Base-by-base conservation (phyloP, 768 basidiomycete species). In the Trametopsis cervina region DNA sequence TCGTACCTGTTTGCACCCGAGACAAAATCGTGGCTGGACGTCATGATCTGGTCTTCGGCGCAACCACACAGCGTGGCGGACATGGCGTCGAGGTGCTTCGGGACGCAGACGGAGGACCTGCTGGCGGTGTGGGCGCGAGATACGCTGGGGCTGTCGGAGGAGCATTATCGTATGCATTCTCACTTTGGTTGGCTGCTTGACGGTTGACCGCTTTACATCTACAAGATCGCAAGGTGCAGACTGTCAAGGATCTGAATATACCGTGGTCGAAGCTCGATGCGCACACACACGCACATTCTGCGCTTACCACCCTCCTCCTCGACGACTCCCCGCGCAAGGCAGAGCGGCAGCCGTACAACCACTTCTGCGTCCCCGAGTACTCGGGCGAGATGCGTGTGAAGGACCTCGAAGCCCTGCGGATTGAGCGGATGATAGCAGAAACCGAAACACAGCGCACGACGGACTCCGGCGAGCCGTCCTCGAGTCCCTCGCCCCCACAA, bases 41-140 rank as follows among this genome's bases (percentile, higher is more conserved):
- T 84, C 3, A 91, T 91, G 85, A 76, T 93, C 3, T 93, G 89
- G 89, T 87, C 84, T 58, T 87, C 84, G 2, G 89, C 89, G 3
- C 86, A 89, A 58, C 86, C 88, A 1, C 81, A 82, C 42, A 88
- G 78, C 59, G 89, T 89, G 7, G 63, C 66, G 0, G 80, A 83
- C 55, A 91, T 92, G 89, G 83, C 86, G 0, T 61, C 75, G 18
- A 70, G 68, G 27, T 72, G 74, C 26, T 89, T 90, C 59, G 77
- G 71, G 10, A 57, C 65, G 4, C 45, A 62, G 0, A 59, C 64
- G 22, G 65, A 66, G 43, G 57, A 62, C 15, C 64, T 89, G 4
- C 63, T 77, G 13, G 85, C 80, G 0, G 69, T 89, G 0, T 92
- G 89, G 89, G 85, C 86, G 13, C 70, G 90, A 42, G 86, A 86